A percentile compares a stretch with the other conserved stretches of the same genome.
Evolutionary conservation across 768 basidiomycete species (phyloP).

Genomic region (Serendipita vermifera): DNA sequence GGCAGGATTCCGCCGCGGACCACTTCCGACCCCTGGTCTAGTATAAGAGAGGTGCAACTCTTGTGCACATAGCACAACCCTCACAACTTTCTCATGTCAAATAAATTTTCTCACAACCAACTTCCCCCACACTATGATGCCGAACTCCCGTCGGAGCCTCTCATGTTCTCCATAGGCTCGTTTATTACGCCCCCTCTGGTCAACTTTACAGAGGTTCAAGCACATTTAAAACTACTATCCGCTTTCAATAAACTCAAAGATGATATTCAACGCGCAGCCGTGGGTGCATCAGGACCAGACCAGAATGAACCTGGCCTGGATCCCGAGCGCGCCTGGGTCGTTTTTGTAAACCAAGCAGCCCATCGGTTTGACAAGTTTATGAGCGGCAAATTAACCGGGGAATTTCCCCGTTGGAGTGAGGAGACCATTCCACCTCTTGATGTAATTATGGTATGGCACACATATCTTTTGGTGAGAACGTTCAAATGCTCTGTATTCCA

Average conservation of each 20-base stretch:
- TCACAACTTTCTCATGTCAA: not conserved
- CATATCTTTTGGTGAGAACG: constrained; percentile 12
- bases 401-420: not conserved
- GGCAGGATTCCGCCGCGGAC: too few relatives aligned
- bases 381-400: not conserved
- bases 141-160: not conserved
- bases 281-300: not conserved
- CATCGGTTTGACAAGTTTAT: not conserved
- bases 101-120: not conserved
- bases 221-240: not conserved
- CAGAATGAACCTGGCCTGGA: not conserved
- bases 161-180: not conserved
- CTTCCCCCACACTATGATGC: not conserved
- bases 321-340: not conserved
- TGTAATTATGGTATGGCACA: constrained; percentile 17
- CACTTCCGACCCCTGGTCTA: too few relatives aligned
- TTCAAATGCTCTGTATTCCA: not conserved
- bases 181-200: not conserved
- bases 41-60: too few relatives aligned
- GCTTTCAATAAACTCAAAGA: not conserved
- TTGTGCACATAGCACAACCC: too few relatives aligned
- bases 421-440: constrained; percentile 11
- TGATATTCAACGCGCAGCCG: not conserved
- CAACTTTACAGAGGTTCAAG: not conserved
- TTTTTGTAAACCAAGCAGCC: not conserved